Evolutionary conservation across 768 basidiomycete species (phyloP), one percentile per base, ranked within the genome.

Genomic region (Agaricus subrufescens): DNA sequence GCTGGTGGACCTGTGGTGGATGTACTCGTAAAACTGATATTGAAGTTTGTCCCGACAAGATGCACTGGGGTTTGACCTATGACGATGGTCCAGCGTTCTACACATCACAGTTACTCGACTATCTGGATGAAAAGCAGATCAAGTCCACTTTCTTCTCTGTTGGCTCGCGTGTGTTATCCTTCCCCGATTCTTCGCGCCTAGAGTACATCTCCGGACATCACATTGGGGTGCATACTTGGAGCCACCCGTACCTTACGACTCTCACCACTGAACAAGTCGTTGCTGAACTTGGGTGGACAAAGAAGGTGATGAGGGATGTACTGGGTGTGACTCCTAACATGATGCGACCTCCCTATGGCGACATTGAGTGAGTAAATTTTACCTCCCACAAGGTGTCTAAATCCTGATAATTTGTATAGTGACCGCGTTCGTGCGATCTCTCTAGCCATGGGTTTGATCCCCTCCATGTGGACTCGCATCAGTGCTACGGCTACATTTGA

Each of bases 81-180:
- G 87, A 89, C 62, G 91, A 94, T 65, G 91, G 92, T 40, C 94
- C 94, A 3, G 83, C 85, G 10, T 83, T 74, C 43, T 86, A 89
- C 71, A 94, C 91, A 1, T 79, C 89, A 11, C 73, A 86, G 44
- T 78, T 96, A 8, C 74, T 95, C 58, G 66, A 77, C 52, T 94
- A 89, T 70, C 75, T 94, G 34, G 78, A 85, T 57, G 66, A 79
- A 43, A 64, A 77, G 49, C 72, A 84, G 50, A 75, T 95, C 67
- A 85, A 82, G 66, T 80, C 90, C 2, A 96, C 94, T 1, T 93
- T 95, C 78, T 96, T 94, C 69, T 80, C 85, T 58, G 89, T 94
- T 58, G 91, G 93, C 46, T 93, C 91, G 19, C 85, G 92, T 50
- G 83, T 74, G 46, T 79, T 92, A 59, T 84, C 83, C 0, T 82